These are phyloP conservation scores for Myriangium duriaei DNA, from an alignment of 2,329 filamentous ascomycete genomes.

Conservation along the genomic window DNA sequence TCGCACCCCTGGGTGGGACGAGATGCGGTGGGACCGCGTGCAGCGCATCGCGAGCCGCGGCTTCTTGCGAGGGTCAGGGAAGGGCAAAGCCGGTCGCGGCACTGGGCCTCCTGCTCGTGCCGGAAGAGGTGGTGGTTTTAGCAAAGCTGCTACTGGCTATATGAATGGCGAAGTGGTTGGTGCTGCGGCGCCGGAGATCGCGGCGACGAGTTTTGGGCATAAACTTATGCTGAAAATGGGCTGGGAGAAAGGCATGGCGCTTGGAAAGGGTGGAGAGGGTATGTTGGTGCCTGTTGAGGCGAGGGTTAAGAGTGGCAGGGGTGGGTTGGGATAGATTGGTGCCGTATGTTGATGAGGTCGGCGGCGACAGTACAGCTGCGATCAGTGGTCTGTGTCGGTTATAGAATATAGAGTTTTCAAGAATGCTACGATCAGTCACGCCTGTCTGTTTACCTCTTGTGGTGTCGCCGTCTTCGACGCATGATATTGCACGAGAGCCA, in stretches of 20 bases:
- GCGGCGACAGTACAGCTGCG: no score
- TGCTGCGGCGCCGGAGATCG: constrained; percentile 70
- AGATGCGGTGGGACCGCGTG: constrained; percentile 38
- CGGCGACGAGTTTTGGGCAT: constrained; percentile 68
- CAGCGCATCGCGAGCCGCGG: constrained; percentile 34
- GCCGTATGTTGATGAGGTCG: not conserved
- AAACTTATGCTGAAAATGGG: constrained; percentile 95
- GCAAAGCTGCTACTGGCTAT: constrained; percentile 40
- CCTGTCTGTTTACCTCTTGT: no score
- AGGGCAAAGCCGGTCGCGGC: constrained; percentile 12
- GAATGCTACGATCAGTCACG: no score
- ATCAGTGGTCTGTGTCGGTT: no score
- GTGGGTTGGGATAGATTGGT: constrained; percentile 60
- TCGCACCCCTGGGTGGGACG: constrained; percentile 48
- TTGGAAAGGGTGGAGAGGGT: constrained; percentile 73
- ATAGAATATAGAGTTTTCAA: no score
- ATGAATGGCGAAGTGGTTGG: constrained; percentile 83
- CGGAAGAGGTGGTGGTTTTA: constrained; percentile 22
- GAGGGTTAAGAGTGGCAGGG: constrained; percentile 74
- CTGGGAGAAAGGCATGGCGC: constrained; percentile 74
- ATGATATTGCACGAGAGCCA: no score
- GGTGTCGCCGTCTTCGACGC: no score
- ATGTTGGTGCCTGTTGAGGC: constrained; percentile 77
- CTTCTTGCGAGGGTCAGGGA: constrained; percentile 37
- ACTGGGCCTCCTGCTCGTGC: constrained; percentile 2